A percentile compares a stretch with the other conserved stretches of the same genome.
phyloP scores from a whole-genome alignment of 805 yeast genomes.

The Candida ovalis region DNA sequence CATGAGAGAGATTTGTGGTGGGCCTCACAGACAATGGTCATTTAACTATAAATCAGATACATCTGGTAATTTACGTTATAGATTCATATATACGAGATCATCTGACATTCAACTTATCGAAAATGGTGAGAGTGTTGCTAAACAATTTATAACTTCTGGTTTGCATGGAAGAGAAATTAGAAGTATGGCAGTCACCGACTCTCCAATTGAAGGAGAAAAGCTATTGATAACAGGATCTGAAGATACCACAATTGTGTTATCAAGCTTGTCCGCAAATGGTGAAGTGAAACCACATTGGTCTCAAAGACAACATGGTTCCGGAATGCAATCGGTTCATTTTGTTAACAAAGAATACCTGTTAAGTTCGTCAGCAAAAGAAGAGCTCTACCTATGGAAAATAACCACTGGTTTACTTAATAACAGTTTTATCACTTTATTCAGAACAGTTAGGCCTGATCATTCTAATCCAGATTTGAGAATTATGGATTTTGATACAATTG shows the following conservation, averaged over 20 bases:
- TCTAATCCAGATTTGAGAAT: conserved; percentile 79
- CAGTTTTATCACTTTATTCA: conserved; percentile 41
- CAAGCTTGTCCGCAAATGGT: conserved; percentile 40
- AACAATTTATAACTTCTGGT: conserved; percentile 48
- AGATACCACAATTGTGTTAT: conserved; percentile 75
- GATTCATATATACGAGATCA: conserved; percentile 59
- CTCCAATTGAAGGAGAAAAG: conserved; percentile 28
- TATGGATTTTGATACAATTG: conserved; percentile 71
- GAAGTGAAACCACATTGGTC: conserved; percentile 49
- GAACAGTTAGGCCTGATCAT: conserved; percentile 50
- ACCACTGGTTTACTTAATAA: conserved; percentile 25
- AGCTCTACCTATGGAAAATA: conserved; percentile 75
- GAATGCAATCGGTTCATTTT: conserved; percentile 71
- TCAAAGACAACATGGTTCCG: conserved; percentile 81
- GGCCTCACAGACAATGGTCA: conserved; percentile 85
- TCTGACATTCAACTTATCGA: conserved; percentile 42
- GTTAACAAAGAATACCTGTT: conserved; percentile 47
- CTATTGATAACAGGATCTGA: conserved; percentile 79
- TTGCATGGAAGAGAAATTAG: conserved; percentile 92
- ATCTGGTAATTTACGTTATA: conserved; percentile 28
- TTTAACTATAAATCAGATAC: conserved; percentile 28
- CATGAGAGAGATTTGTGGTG: conserved; percentile 76
- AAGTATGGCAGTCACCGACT: conserved; percentile 49
- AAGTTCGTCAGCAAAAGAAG: conserved; percentile 82
- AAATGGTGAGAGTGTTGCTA: conserved; percentile 18